Base-by-base conservation (phyloP, 306 rosid species). In the Lupinus albus region DNA sequence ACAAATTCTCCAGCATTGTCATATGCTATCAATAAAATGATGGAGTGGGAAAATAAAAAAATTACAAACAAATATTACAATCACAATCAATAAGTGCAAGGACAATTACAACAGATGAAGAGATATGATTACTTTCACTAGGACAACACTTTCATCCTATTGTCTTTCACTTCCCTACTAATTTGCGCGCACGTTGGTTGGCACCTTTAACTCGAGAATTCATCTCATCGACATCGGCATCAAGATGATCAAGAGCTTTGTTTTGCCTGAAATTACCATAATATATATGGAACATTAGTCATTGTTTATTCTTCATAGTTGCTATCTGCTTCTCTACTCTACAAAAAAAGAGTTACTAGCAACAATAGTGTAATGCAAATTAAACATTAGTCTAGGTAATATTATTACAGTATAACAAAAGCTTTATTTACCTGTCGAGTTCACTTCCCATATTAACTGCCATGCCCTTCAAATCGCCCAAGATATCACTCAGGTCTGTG, bases 401-500 rank as follows among this genome's bases (percentile, higher is more conserved):
- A 25, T 3, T 25, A 25, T 2, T 25, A 10, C 11, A 53, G 6
- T 11, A 52, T 48, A 49, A 10, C 11, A 5, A 13, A n/a, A 2
- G 13, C 3, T 51, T 25, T 2, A 2, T 25, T 47, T 71, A 91
- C 99, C 83, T 88, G 65, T 91, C 83, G 35, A 94, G 86, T 81
- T 94, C 99, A 65, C 71, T 1, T 76, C 99, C 99, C 96, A 94
- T 94, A 56, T 71, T 78, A 56, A 78, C 12, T 5, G 99, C 99
- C 96, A 94, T 88, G 10, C 82, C 85, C 91, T 91, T 94, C 89
- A 94, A 81, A 83, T 91, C 99, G 20, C 96, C 99, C 78, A 94
- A 73, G 56, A 94, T 88, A 56, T 84, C 78, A 76, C 99, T 94
- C 33, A 94, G 68, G 76, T 85, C 97, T 5, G 85, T 72, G 33